Evolutionary conservation across 2,329 filamentous ascomycete genomes (phyloP).

Genomic region (Trichoderma sp.): DNA sequence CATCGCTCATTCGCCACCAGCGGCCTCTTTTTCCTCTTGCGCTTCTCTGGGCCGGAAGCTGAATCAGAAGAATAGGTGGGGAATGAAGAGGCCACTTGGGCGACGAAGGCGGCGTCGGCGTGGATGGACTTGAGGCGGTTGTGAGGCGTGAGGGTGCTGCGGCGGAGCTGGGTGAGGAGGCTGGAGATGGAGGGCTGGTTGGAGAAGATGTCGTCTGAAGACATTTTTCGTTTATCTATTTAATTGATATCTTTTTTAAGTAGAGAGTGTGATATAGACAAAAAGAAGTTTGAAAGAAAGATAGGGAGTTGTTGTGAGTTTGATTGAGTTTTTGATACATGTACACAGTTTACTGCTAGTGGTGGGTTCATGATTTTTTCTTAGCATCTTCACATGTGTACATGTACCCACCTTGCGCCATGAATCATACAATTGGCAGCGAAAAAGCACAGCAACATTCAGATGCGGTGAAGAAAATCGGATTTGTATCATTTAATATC

Average conservation of each 20-base stretch:
- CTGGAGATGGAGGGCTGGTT: conserved; percentile 64
- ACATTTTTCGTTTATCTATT: neutral
- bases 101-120: conserved; percentile 73
- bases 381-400: neutral
- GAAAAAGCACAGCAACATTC: neutral
- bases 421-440: neutral
- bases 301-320: neutral
- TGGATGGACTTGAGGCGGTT: conserved; percentile 81
- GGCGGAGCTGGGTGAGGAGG: conserved; percentile 69
- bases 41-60: neutral
- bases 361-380: neutral
- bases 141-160: conserved; percentile 70
- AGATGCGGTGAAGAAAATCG: neutral
- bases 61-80: no score
- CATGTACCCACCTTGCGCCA: neutral
- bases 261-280: no score
- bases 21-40: conserved; percentile 48
- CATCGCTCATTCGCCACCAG: conserved; percentile 92
- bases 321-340: neutral
- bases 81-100: conserved; percentile 53
- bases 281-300: neutral
- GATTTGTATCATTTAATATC: neutral
- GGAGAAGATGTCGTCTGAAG: conserved; percentile 44
- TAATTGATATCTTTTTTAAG: neutral
- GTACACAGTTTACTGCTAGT: neutral